Conservation (phyloP, 176 grass and related monocot species). For the Aegilops speltoides region DNA sequence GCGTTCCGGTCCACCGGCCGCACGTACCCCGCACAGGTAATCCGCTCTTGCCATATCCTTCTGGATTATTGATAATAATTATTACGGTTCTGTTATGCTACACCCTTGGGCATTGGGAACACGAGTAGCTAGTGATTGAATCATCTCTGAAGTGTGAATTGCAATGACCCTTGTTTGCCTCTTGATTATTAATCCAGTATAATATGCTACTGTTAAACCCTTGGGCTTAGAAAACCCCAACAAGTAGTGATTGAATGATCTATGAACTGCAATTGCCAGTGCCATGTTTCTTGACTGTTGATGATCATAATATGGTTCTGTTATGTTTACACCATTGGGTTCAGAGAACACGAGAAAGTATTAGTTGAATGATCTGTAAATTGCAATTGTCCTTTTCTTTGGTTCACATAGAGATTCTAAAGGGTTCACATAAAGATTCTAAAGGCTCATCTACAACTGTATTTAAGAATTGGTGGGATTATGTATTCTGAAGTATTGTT, state of each 20-base stretch:
- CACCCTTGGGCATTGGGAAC: background rate
- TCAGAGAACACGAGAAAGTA: too few species aligned
- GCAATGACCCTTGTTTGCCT: background rate
- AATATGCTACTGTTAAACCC: background rate
- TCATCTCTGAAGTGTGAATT: background rate
- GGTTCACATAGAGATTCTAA: background rate
- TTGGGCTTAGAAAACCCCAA: background rate
- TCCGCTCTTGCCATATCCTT: background rate
- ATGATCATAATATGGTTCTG: too few species aligned
- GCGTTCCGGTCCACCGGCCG: constrained; percentile 12
- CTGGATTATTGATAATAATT: background rate
- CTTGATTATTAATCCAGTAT: background rate
- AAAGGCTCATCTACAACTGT: background rate
- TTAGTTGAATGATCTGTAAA: too few species aligned
- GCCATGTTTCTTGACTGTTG: too few species aligned
- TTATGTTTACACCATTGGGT: too few species aligned
- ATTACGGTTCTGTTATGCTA: too few species aligned
- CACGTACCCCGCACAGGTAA: constrained; percentile 64
- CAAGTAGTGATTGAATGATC: background rate
- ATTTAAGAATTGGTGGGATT: background rate
- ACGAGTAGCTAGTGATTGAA: background rate
- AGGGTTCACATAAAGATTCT: background rate
- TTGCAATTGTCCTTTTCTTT: background rate
- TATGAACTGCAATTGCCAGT: background rate
- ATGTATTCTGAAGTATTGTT: background rate